phyloP scores from a whole-genome alignment of 2,329 filamentous ascomycete genomes.

The Exophiala sideris region DNA sequence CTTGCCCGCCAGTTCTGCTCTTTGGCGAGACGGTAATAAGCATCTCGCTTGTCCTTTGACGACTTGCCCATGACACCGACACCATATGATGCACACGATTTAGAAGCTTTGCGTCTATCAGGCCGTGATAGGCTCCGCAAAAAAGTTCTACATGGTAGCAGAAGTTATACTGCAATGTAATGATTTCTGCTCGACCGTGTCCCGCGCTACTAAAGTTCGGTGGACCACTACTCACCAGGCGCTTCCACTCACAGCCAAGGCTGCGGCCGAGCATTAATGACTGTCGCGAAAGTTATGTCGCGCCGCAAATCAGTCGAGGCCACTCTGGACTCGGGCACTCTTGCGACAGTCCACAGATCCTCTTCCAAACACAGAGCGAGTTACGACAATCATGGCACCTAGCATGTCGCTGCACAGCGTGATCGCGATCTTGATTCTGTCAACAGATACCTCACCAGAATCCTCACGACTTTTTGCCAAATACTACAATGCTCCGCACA shows the following conservation, averaged over 20 bases:
- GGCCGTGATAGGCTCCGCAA: not conserved
- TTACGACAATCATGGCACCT: constrained; percentile 58
- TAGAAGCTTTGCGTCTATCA: too few species aligned
- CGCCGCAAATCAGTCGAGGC: not conserved
- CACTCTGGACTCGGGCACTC: not conserved
- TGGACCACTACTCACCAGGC: not conserved
- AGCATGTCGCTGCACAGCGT: constrained; percentile 73
- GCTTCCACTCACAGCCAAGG: not conserved
- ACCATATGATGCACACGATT: too few species aligned
- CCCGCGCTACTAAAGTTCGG: not conserved
- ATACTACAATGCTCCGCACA: constrained; percentile 76
- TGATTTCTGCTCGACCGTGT: not conserved
- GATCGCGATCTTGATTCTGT: constrained; percentile 74
- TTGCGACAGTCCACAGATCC: not conserved
- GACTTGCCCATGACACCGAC: constrained; percentile 77
- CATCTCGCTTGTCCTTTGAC: constrained; percentile 97
- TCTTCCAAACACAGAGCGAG: not conserved
- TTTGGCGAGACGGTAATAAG: constrained; percentile 95
- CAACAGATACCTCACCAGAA: constrained; percentile 64
- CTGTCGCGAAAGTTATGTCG: not conserved
- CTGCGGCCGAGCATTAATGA: not conserved
- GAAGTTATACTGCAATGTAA: not conserved
- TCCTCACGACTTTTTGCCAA: constrained; percentile 89
- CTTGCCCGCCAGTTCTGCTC: constrained; percentile 97
- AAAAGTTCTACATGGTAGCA: too few species aligned